Base-by-base conservation (phyloP, 768 basidiomycete species). In the Leccinum disarticulatum region DNA sequence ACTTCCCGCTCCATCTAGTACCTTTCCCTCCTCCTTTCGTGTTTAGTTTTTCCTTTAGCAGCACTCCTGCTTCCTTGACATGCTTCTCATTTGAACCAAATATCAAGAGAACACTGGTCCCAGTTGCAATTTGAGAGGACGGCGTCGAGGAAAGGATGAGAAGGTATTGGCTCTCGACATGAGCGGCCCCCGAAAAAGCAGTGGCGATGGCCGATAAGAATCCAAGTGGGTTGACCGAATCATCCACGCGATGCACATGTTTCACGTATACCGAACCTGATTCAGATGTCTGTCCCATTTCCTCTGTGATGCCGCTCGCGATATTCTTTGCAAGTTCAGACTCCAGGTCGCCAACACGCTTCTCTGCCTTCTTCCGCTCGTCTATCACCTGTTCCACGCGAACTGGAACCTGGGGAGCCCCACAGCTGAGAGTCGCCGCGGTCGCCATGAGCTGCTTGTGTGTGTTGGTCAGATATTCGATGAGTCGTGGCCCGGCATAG, bases 11-110 rank as follows among this genome's bases (percentile, higher is more conserved):
- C 87, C 90, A 92, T 64, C 81, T 83, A 17, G 76, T 64, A 2
- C 88, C 90, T 67, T 88, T 91, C 4, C 91, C 90, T 11, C 91
- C 91, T 6, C 91, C 91, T 74, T 87, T 93, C 51, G 88, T 78
- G 9, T 77, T 77, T 30, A 88, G 74, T 62, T 80, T 84, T 5
- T 73, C 68, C 70, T 84, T 90, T 48, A 89, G 69, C 27, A 69
- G 76, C 4, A 85, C 85, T 3, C 88, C 87, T 2, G 73, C 74
- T 61, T 74, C 77, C 71, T 86, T 88, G 17, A 90, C 86, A 10
- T 73, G 74, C 54, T 81, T 77, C 38, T 86, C 86, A 30, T 86
- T 83, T 4, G 81, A 80, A 1, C 88, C 87, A 55, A 86, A 68
- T 13, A 89, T 73, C 35, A 91, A 70, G 25, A 90, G 78, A 17